Percentiles rank a stretch among this genome's conserved stretches.
phyloP scores from a whole-genome alignment of 2,329 filamentous ascomycete species.

The Botrytis byssoidea region DNA sequence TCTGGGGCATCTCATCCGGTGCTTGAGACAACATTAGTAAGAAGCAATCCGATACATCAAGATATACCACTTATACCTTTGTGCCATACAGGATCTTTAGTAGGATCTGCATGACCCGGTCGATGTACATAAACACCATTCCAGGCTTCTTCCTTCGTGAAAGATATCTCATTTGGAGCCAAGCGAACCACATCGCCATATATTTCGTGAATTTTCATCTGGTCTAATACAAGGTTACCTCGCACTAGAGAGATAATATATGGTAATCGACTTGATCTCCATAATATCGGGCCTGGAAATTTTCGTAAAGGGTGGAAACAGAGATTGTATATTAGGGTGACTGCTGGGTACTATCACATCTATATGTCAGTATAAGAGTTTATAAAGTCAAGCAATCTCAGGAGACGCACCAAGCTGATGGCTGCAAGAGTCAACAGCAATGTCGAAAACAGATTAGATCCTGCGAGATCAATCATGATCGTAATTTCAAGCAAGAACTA shows the following conservation, averaged over 20 bases:
- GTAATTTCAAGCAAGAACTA: background rate
- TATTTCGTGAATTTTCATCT: background rate
- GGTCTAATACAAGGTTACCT: background rate
- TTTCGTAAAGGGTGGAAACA: conserved; percentile 43
- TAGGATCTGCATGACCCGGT: background rate
- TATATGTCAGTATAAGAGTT: background rate
- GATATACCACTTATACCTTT: background rate
- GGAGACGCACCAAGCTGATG: background rate
- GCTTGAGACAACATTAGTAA: background rate
- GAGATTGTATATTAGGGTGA: conserved; percentile 54
- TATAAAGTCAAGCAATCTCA: fast-evolving
- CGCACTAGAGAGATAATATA: background rate
- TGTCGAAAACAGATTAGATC: background rate
- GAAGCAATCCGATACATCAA: background rate
- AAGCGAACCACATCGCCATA: background rate
- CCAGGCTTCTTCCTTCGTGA: background rate
- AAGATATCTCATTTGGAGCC: background rate
- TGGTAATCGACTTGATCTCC: background rate
- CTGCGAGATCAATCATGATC: background rate
- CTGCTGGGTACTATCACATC: conserved; percentile 20
- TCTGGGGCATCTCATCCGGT: background rate
- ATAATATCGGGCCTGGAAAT: conserved; percentile 33
- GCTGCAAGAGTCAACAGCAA: background rate
- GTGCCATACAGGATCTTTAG: background rate
- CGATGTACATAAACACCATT: background rate